phyloP scores from a whole-genome alignment of 257 asterid genomes.

The Solanum rostratum region DNA sequence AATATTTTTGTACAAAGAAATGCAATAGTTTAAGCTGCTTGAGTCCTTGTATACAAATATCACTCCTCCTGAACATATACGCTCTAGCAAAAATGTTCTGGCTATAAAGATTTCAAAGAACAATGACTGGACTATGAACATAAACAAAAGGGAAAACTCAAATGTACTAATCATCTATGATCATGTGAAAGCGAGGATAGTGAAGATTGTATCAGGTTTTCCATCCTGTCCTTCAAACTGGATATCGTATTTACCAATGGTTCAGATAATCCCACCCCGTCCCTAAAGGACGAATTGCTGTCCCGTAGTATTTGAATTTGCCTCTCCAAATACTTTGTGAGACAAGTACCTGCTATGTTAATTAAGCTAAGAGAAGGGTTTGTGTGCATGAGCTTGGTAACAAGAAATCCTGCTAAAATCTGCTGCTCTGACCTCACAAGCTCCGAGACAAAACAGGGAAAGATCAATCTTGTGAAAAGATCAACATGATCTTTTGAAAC shows the following conservation, averaged over 20 bases:
- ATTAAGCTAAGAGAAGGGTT: conserved; percentile 58
- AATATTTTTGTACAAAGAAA: background rate
- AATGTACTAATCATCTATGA: conserved; percentile 21
- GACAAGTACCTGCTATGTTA: conserved; percentile 57
- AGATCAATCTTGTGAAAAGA: conserved; percentile 42
- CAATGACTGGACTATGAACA: background rate
- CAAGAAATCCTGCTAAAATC: conserved; percentile 72
- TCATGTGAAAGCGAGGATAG: conserved; percentile 31
- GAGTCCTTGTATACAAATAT: background rate
- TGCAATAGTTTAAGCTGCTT: background rate
- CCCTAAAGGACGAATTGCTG: conserved; percentile 15
- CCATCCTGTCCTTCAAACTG: conserved; percentile 34
- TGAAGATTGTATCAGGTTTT: conserved; percentile 41
- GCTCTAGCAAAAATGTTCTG: background rate
- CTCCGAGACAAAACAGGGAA: conserved; percentile 72
- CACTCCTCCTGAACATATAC: background rate
- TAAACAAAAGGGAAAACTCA: background rate
- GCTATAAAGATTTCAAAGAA: background rate
- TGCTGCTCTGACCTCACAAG: conserved; percentile 77
- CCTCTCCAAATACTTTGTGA: conserved; percentile 47
- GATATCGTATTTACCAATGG: conserved; percentile 31
- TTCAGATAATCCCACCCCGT: conserved; percentile 8
- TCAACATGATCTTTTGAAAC: background rate
- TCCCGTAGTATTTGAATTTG: conserved; percentile 18
- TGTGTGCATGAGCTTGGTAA: conserved; percentile 54